Base-by-base conservation (phyloP, 768 basidiomycete genomes). In the Boletus sp. region DNA sequence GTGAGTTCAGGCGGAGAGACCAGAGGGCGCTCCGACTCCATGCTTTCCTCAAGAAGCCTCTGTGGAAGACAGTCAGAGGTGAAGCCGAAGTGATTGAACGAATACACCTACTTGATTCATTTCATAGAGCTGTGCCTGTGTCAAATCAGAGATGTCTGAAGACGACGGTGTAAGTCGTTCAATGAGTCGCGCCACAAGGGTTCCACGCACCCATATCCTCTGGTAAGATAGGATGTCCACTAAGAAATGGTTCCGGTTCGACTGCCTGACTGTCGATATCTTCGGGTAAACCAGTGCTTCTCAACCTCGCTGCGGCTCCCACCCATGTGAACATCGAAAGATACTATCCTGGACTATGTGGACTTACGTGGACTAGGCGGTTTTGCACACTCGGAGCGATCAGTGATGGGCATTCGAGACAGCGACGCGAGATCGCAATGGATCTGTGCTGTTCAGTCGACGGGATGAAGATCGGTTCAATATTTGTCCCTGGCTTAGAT, bases 1-100 rank as follows among this genome's bases (percentile, higher is more conserved):
- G 88, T 81, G 4, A 82, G 75, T 11, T 75, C 73, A 46, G 87
- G 72, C 17, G 70, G 64, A 32, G 81, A 79, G 54, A 91, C 77
- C 44, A 88, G 73, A 7, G 83, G 83, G 14, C 79, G 76, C 15
- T 70, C 55, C 2, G 70, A 66, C 21, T 39, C 67, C 47, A 71
- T 64, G 32, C 73, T 71, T 29, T 75, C 76, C 17, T 79, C 69
- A 2, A 78, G 60, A n/a, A 74, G 55, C 23, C 60, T 72, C 78
- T 80, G 54, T 14, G 29, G 25, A 51, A 9, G 48, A 33, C 11
- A 33, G 39, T 51, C 40, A 55, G 6, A 17, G 7, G 15, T 10
- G 25, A 34, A 38, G 4, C 39, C 4, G n/a, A 32, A 30, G 30
- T 11, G 7, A 54, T 32, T 35, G 40, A 29, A 44, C 10, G 30